Conservation (phyloP, 306 rosid species). For the Lithocarpus polystachyus region DNA sequence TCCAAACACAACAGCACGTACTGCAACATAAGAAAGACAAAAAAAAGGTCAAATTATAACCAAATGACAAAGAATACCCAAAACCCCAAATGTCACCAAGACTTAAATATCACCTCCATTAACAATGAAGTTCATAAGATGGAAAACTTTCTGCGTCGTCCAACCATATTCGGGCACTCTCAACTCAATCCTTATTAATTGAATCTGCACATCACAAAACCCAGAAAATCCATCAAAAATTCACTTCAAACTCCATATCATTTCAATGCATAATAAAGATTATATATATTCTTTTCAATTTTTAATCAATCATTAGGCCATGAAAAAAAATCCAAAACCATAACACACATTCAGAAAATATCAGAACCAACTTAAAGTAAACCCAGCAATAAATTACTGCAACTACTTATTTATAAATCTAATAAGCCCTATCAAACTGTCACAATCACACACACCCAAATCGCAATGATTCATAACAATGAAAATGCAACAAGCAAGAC, state of each 20-base stretch:
- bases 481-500: background rate
- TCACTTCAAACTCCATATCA: background rate
- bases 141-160: constrained; percentile 97
- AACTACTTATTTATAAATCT: background rate
- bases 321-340: background rate
- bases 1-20: constrained; percentile 90
- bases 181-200: constrained; percentile 80
- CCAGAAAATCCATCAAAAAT: background rate
- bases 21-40: constrained; percentile 44
- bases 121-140: constrained; percentile 91
- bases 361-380: background rate
- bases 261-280: background rate
- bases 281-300: background rate
- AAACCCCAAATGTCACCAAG: background rate
- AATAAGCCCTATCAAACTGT: background rate
- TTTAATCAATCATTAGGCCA: background rate
- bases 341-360: no score
- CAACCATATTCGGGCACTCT: constrained; percentile 97
- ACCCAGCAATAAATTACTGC: background rate
- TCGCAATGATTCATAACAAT: background rate
- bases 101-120: constrained; percentile 61
- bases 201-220: constrained; percentile 49
- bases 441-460: background rate
- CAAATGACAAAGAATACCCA: background rate
- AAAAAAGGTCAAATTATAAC: background rate